A percentile compares a stretch with the other conserved stretches of the same genome.
These are phyloP conservation scores for Kodamaea jinghongensis DNA, from an alignment of 805 yeast genomes.

Conservation along the genomic window DNA sequence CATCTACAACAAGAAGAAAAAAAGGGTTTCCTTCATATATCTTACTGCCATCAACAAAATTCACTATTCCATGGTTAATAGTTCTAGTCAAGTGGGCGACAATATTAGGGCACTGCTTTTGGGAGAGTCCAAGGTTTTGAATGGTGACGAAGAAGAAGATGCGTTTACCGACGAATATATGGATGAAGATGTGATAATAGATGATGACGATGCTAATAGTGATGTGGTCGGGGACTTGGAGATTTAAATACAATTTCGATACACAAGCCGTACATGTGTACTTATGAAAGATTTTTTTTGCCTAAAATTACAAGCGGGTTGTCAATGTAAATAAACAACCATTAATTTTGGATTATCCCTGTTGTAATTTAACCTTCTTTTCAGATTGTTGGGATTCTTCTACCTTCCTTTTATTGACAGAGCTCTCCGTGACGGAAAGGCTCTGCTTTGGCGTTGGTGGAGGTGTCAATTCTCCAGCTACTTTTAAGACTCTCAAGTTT, in stretches of 20 bases:
- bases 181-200: conserved; percentile 16
- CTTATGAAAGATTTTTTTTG: background rate
- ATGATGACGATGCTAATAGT: conserved; percentile 19
- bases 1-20: conserved; percentile 84
- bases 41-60: conserved; percentile 50
- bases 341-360: too few species aligned
- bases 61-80: conserved; percentile 34
- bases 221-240: conserved; percentile 41
- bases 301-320: background rate
- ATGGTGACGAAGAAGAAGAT: conserved; percentile 23
- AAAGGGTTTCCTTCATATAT: conserved; percentile 85
- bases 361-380: conserved; percentile 2
- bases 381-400: conserved; percentile 4
- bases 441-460: conserved; percentile 6
- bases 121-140: conserved; percentile 21
- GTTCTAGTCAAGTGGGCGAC: conserved; percentile 15
- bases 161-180: conserved; percentile 19
- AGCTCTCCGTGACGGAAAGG: too few species aligned
- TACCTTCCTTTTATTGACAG: conserved; percentile 3
- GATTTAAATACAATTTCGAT: conserved; percentile 17
- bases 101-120: conserved; percentile 16
- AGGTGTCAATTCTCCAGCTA: conserved; percentile 32
- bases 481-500: conserved; percentile 34
- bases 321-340: background rate
- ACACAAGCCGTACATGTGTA: background rate